Evolutionary conservation across 805 yeast species (phyloP).

Genomic region (Jamesozyma jinghongensis): DNA sequence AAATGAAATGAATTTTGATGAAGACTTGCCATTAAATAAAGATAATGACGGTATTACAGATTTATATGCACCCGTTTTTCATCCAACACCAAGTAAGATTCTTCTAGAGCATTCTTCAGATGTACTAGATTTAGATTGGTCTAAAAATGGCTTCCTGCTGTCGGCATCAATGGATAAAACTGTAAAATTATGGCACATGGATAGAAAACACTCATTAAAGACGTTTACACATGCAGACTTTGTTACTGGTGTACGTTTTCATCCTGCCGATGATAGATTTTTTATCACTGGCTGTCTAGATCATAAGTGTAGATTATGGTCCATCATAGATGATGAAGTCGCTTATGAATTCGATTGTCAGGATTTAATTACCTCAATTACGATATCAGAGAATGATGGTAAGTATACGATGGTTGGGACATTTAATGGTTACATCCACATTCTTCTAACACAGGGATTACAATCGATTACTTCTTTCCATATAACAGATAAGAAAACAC

Average conservation of each 20-base stretch:
- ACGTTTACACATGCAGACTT: slow-evolving; percentile 69
- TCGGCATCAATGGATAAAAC: slow-evolving; percentile 81
- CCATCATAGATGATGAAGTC: slow-evolving; percentile 63
- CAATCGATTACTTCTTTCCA: slow-evolving; percentile 37
- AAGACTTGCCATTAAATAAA: not conserved
- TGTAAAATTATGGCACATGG: slow-evolving; percentile 78
- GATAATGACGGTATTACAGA: slow-evolving; percentile 6
- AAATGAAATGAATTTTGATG: not conserved
- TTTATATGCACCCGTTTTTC: slow-evolving; percentile 69
- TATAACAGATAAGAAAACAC: slow-evolving; percentile 34
- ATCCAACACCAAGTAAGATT: slow-evolving; percentile 49
- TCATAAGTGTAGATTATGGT: slow-evolving; percentile 70
- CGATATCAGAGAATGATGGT: slow-evolving; percentile 58
- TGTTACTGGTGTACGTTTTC: slow-evolving; percentile 72
- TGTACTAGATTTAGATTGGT: slow-evolving; percentile 76
- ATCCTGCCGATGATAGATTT: slow-evolving; percentile 79
- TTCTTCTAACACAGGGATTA: slow-evolving; percentile 56
- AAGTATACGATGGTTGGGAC: slow-evolving; percentile 60
- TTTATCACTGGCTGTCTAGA: slow-evolving; percentile 78
- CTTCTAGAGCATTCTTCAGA: slow-evolving; percentile 63
- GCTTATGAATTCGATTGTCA: slow-evolving; percentile 52
- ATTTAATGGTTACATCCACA: slow-evolving; percentile 57
- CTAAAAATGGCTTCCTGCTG: slow-evolving; percentile 70
- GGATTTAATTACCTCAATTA: slow-evolving; percentile 64
- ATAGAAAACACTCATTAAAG: slow-evolving; percentile 51